Evolutionary conservation across 1,139 yeast genomes (phyloP), one percentile per base, ranked within the genome.

Genomic region (Debaryomyces coudertii): DNA sequence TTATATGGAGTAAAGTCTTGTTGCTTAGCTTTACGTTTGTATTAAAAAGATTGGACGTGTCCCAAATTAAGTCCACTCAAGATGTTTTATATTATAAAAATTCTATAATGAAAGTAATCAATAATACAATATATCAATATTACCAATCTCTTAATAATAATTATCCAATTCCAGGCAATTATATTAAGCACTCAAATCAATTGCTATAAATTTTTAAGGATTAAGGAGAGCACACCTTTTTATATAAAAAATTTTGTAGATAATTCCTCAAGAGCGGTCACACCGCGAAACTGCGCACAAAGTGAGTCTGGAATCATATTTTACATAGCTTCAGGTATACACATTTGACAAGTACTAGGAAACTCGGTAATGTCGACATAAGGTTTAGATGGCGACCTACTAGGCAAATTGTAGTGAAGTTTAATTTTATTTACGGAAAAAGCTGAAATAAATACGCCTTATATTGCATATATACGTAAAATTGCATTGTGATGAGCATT

Each of bases 241-340:
- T 38, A 38, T 38, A 38, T 16, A 27, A 38, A 35, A 38, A 28
- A 16, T 38, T 38, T 28, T 28, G 41, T 28, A 38, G 41, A 38
- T 28, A 38, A 28, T 14, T 33, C 24, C 27, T 38, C 20, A 28
- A 28, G 22, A 38, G 31, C 35, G 41, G 41, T 38, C 41, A 38
- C 41, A 38, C 41, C 18, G 41, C 25, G 41, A 27, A 36, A 38
- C 33, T 38, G 33, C 41, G 41, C 41, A 38, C 41, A 38, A 38
- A 38, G 27, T 38, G 41, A 22, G 29, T 38, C 41, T 29, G 33
- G 41, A 38, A 38, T 28, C 41, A 28, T 24, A 38, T 28, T n/a
- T 28, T 18, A 23, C 38, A 6, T 12, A 20, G 23, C 22, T 33
- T 33, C 25, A 33, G 14, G 18, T 18, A 33, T 18, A 33, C 25